Conservation (phyloP, 2,329 filamentous ascomycete species). For the Colletotrichum tofieldiae region DNA sequence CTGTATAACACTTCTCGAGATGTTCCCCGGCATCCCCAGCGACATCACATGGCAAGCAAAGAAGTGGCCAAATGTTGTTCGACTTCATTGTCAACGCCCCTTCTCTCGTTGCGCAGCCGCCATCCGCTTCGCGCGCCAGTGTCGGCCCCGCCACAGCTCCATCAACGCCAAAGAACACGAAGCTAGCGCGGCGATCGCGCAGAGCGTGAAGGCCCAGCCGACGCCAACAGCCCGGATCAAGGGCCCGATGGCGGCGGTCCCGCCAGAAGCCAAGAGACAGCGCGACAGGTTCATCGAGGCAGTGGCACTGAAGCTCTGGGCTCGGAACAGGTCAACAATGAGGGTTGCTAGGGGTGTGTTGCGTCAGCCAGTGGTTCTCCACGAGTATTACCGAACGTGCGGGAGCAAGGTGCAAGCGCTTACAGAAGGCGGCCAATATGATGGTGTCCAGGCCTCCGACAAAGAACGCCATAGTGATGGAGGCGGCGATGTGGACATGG, state of each 20-base stretch:
- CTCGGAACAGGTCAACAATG: slow-evolving; percentile 4
- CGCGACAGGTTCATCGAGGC: slow-evolving; percentile 7
- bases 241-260: slow-evolving; percentile 7
- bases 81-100: neutral
- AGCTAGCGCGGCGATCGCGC: neutral
- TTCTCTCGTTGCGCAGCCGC: neutral
- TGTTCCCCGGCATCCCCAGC: too few relatives aligned
- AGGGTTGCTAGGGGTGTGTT: neutral
- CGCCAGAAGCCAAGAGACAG: neutral
- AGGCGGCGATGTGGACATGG: neutral
- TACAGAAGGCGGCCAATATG: slow-evolving; percentile 11
- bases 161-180: neutral
- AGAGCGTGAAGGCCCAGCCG: slow-evolving; percentile 5
- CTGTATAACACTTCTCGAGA: too few relatives aligned
- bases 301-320: slow-evolving; percentile 5
- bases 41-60: too few relatives aligned
- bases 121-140: slow-evolving; percentile 4
- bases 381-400: neutral
- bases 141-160: slow-evolving; percentile 4
- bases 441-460: slow-evolving; percentile 1
- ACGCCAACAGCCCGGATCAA: neutral
- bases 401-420: neutral
- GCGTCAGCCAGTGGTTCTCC: neutral
- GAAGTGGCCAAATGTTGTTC: too few relatives aligned
- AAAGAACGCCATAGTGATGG: slow-evolving; percentile 9